These are phyloP conservation scores for Catharanthus roseus DNA, from an alignment of 257 asterid genomes.

Conservation along the genomic window DNA sequence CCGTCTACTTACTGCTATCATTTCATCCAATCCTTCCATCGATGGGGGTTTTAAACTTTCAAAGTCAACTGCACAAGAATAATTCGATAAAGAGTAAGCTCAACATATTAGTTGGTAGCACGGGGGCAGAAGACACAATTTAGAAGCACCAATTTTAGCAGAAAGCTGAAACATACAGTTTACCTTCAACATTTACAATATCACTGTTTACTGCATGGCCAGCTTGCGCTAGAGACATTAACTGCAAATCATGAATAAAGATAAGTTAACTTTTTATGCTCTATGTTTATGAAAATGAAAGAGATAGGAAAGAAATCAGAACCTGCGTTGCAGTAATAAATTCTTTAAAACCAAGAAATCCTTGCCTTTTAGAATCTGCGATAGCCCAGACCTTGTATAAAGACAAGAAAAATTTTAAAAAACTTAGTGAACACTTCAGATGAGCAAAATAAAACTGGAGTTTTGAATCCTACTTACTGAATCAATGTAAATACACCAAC, in stretches of 20 bases:
- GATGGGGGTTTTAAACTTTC: slow-evolving; percentile 71
- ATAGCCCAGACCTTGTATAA: slow-evolving; percentile 80
- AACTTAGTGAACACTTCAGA: not conserved
- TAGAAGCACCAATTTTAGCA: not conserved
- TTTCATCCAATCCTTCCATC: slow-evolving; percentile 78
- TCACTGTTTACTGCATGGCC: slow-evolving; percentile 58
- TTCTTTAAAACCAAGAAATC: slow-evolving; percentile 87
- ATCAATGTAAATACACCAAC: not conserved
- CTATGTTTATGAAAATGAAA: slow-evolving; percentile 9
- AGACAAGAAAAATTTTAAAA: not conserved
- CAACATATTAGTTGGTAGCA: not conserved
- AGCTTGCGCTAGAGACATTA: slow-evolving; percentile 82
- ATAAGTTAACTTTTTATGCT: slow-evolving; percentile 23
- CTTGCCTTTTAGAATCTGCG: slow-evolving; percentile 92
- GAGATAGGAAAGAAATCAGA: slow-evolving; percentile 12
- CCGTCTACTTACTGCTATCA: slow-evolving; percentile 59
- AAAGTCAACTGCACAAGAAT: slow-evolving; percentile 60
- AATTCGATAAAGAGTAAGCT: slow-evolving; percentile 11
- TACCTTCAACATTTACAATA: slow-evolving; percentile 56
- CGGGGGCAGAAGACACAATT: not conserved
- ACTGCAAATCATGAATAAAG: slow-evolving; percentile 33
- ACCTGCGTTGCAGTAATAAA: slow-evolving; percentile 91
- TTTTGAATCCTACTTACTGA: not conserved
- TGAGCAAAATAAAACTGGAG: not conserved
- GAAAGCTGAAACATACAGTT: slow-evolving; percentile 9